A percentile compares a stretch with the other conserved stretches of the same genome.
phyloP scores from a whole-genome alignment of 345 rosid species.

The Citrus hindsii region DNA sequence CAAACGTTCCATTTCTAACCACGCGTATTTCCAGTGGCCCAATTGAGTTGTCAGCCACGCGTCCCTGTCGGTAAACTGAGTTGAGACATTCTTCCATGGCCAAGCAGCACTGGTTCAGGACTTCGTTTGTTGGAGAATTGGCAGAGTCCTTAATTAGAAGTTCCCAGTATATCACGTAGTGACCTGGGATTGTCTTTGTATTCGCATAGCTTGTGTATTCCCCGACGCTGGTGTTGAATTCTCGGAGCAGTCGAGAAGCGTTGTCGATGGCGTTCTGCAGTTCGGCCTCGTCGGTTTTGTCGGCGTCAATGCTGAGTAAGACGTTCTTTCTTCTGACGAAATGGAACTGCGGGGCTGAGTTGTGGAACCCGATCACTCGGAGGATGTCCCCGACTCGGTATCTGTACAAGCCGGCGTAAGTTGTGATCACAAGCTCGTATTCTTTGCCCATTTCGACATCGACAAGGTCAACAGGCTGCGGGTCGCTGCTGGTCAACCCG shows the following conservation, averaged over 20 bases:
- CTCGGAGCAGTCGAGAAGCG: conserved; percentile 45
- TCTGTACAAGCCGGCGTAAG: conserved; percentile 78
- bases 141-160: conserved; percentile 47
- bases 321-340: conserved; percentile 86
- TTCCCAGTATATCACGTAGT: conserved; percentile 91
- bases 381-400: conserved; percentile 96
- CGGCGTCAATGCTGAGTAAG: conserved; percentile 79
- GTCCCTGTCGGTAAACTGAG: conserved; percentile 84
- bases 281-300: conserved; percentile 94
- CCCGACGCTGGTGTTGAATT: conserved; percentile 61
- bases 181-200: conserved; percentile 81
- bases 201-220: conserved; percentile 93
- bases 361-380: conserved; percentile 85
- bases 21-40: conserved; percentile 85
- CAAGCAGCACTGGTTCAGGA: conserved; percentile 57
- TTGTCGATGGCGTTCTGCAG: conserved; percentile 72
- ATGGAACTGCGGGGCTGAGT: conserved; percentile 87
- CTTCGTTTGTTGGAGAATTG: conserved; percentile 43
- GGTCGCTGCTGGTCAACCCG: conserved; percentile 18
- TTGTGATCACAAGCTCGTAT: conserved; percentile 85
- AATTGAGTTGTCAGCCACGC: conserved; percentile 77
- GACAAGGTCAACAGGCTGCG: conserved; percentile 50
- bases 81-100: conserved; percentile 91
- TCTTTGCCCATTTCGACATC: conserved; percentile 83
- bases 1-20: conserved; percentile 86